Evolutionary conservation across 192 early-diverging fungal species (phyloP), one percentile per base, ranked within the genome.

Genomic region (Umbelopsis sp.): DNA sequence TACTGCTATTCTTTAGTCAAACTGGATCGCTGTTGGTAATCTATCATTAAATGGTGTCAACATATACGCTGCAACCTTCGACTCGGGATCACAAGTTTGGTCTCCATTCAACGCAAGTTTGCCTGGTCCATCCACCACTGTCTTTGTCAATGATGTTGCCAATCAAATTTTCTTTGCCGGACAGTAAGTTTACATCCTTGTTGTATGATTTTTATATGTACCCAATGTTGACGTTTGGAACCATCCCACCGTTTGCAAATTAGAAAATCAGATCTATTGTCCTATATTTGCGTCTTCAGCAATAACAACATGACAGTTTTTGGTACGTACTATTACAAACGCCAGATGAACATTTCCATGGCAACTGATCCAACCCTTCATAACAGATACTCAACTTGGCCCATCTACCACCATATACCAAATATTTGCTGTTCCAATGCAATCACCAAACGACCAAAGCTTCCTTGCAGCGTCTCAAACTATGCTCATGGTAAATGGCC

Each of bases 401-500:
- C 77, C 72, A n/a, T 69, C 69, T 29, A 74, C 72, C 29, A 20
- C 44, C 2, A 68, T 78, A 17, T 22, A 51, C 21, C 72, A 78
- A 59, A 45, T 78, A 21, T 59, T 62, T 26, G 59, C 51, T 5
- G 25, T 78, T 21, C 72, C 68, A 0, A 52, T 59, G 17, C 20
- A 26, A 25, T 44, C 50, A 14, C 44, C 52, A 11, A 62, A 24
- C 3, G 20, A 29, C 14, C 29, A 62, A 22, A 34, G 73, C 1
- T 70, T 62, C 20, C 59, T 69, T 36, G 6, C 54, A 10, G 31
- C 34, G 25, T 66, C 68, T 14, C 72, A 67, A 16, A 66, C 68
- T 11, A 77, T 88, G 26, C 71, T 88, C 0, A 45, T 88, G 34
- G 76, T 83, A 2, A 76, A 76, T 31, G 86, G 86, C 0, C 62